Percentiles rank a stretch among this genome's conserved stretches.
Evolutionary conservation across 2,329 filamentous ascomycete genomes (phyloP).

Genomic region (Leptographium wingfieldii): DNA sequence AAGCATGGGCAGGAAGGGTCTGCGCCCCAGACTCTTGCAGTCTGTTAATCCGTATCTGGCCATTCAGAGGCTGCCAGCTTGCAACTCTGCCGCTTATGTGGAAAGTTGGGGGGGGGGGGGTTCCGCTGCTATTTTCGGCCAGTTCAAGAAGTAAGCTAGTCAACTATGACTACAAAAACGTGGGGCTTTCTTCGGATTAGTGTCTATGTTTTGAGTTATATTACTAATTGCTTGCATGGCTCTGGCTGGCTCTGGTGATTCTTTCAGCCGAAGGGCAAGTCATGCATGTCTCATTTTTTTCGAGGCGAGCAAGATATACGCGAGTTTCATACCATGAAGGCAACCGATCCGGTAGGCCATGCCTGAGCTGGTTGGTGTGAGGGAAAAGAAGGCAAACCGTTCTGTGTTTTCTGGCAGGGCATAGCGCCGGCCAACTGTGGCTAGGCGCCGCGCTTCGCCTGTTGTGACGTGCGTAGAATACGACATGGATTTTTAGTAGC

Average conservation of each 20-base stretch:
- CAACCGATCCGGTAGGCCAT: neutral
- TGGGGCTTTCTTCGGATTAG: neutral
- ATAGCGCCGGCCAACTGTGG: neutral
- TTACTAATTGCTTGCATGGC: neutral
- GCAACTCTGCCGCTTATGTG: neutral
- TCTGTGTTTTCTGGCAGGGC: neutral
- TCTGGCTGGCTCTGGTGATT: neutral
- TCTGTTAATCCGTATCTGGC: neutral
- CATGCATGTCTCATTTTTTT: neutral
- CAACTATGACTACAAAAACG: too few species aligned
- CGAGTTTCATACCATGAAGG: too few species aligned
- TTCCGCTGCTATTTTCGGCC: neutral
- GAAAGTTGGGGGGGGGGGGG: neutral
- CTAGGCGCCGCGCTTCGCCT: too few species aligned
- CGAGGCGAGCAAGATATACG: neutral
- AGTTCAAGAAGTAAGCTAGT: neutral
- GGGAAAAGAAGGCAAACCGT: neutral
- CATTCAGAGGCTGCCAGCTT: neutral
- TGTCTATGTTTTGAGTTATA: neutral
- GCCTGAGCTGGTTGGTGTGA: neutral
- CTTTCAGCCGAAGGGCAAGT: neutral
- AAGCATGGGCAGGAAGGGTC: neutral
- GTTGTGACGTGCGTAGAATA: neutral
- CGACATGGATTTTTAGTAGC: neutral
- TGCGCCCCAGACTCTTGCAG: neutral